Evolutionary conservation across 176 grass and related monocot species (phyloP).

Genomic region (Rhipidocladum racemiflorum): DNA sequence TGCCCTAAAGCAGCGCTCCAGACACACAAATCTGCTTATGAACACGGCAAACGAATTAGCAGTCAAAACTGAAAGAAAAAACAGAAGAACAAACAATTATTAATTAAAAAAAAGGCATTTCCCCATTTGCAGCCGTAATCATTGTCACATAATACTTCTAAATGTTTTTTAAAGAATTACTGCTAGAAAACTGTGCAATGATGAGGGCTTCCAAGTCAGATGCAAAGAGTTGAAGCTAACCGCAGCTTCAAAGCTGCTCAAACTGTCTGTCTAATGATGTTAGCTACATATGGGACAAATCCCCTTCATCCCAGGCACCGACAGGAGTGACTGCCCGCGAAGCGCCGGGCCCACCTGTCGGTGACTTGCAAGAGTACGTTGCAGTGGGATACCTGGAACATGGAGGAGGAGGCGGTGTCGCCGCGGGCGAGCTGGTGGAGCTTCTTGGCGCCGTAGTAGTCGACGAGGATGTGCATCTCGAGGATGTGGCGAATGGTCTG

Average conservation of each 20-base stretch:
- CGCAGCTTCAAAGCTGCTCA: neutral
- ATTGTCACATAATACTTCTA: neutral
- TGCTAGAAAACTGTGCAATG: neutral
- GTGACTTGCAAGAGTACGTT: neutral
- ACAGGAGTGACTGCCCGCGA: neutral
- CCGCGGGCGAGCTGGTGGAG: conserved; percentile 74
- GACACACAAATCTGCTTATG: neutral
- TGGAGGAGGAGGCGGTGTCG: conserved; percentile 60
- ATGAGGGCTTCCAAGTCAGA: neutral
- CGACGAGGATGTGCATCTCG: conserved; percentile 79
- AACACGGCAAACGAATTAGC: neutral
- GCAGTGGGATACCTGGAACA: conserved; percentile 50
- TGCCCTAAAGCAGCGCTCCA: neutral
- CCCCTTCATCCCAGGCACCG: neutral
- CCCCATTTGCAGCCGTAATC: neutral
- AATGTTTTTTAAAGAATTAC: neutral
- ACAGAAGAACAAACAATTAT: neutral
- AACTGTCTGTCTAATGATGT: neutral
- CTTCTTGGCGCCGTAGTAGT: conserved; percentile 96
- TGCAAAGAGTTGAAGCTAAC: neutral
- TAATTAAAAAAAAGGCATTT: neutral
- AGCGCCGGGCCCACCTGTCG: neutral
- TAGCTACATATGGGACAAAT: neutral
- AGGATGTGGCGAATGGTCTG: conserved; percentile 78
- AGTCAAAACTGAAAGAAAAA: neutral